A percentile compares a stretch with the other conserved stretches of the same genome.
Evolutionary conservation across 1,284 basidiomycete species (phyloP).

Genomic region (Boletus semigastroideus): DNA sequence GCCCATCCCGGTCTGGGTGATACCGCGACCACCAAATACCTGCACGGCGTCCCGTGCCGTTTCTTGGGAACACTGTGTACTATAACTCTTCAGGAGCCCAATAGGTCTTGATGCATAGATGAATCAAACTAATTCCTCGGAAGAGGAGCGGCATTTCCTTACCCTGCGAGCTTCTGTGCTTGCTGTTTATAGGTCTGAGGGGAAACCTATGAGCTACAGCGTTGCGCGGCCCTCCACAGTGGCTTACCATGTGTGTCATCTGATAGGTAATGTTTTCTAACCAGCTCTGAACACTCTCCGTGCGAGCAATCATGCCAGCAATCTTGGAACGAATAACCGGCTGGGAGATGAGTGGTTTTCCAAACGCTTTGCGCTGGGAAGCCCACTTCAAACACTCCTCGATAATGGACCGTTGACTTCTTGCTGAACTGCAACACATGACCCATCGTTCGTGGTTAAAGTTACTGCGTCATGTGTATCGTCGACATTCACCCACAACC

Average conservation of each 20-base stretch:
- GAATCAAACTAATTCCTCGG: not conserved
- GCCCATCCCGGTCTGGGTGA: slow-evolving; percentile 67
- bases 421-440: slow-evolving; percentile 60
- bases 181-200: slow-evolving; percentile 55
- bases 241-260: slow-evolving; percentile 81
- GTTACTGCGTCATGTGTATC: slow-evolving; percentile 39
- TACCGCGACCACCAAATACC: slow-evolving; percentile 78
- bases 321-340: slow-evolving; percentile 73
- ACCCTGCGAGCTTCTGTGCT: slow-evolving; percentile 63
- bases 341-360: slow-evolving; percentile 69
- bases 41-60: slow-evolving; percentile 81
- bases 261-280: slow-evolving; percentile 89
- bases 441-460: slow-evolving; percentile 69
- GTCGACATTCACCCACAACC: not conserved
- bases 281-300: slow-evolving; percentile 73
- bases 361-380: slow-evolving; percentile 65
- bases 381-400: slow-evolving; percentile 66
- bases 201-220: slow-evolving; percentile 1
- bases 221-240: not conserved
- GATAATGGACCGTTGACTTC: slow-evolving; percentile 46
- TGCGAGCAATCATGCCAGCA: slow-evolving; percentile 68
- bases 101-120: slow-evolving; percentile 54
- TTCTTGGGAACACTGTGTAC: slow-evolving; percentile 64
- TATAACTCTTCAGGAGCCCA: slow-evolving; percentile 75
- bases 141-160: slow-evolving; percentile 13